Conservation (phyloP, 2,329 filamentous ascomycete genomes). For the Penicillium sp. region DNA sequence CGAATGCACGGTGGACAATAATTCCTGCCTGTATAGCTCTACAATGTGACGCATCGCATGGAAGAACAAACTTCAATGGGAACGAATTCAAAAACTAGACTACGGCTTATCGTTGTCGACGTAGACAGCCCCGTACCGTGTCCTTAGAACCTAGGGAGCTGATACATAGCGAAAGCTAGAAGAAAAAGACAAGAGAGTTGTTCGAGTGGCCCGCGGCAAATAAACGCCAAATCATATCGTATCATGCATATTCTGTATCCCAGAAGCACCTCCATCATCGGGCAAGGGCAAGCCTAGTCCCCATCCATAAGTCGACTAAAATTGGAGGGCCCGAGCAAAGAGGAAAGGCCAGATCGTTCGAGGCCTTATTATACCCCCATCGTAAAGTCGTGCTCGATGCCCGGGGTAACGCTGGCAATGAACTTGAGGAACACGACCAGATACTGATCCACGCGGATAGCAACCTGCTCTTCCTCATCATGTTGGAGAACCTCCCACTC, state of each 20-base stretch:
- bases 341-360: not conserved
- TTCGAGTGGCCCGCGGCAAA: constrained; percentile 12
- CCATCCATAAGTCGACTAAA: not conserved
- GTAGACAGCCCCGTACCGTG: too few relatives aligned
- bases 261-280: not conserved
- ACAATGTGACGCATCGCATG: too few relatives aligned
- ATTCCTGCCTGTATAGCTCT: too few relatives aligned
- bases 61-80: too few relatives aligned
- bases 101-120: too few relatives aligned
- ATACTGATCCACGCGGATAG: constrained; percentile 53
- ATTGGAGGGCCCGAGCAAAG: not conserved
- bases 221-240: constrained; percentile 23
- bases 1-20: too few relatives aligned
- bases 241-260: constrained; percentile 21
- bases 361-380: constrained; percentile 78
- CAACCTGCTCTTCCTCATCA: constrained; percentile 48
- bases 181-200: not conserved
- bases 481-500: constrained; percentile 64
- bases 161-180: constrained; percentile 5
- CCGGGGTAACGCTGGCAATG: constrained; percentile 86
- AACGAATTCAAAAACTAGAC: too few relatives aligned
- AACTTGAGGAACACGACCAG: constrained; percentile 59
- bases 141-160: constrained; percentile 3
- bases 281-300: not conserved
- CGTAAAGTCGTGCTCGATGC: constrained; percentile 96